Conservation (phyloP, 352 stramenopile genomes). For the Phytophthora sp. region DNA sequence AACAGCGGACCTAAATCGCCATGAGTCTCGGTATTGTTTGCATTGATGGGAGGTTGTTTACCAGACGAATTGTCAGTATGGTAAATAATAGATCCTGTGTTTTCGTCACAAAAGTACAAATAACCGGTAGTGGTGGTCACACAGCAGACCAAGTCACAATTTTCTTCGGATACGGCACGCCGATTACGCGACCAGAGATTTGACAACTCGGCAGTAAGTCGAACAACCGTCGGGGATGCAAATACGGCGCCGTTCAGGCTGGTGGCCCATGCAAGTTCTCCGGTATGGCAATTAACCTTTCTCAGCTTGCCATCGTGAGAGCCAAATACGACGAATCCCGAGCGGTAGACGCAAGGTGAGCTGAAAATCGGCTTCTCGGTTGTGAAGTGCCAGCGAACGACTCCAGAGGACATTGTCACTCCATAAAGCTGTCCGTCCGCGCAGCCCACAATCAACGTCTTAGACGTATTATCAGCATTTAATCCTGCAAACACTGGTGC, state of each 20-base stretch:
- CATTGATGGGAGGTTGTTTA: neutral
- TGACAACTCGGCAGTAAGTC: neutral
- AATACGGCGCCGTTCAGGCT: constrained; percentile 48
- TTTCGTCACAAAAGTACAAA: constrained; percentile 52
- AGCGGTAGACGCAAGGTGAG: constrained; percentile 51
- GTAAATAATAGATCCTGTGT: constrained; percentile 39
- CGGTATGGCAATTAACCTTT: constrained; percentile 40
- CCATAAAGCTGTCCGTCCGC: constrained; percentile 57
- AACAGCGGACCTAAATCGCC: constrained; percentile 53
- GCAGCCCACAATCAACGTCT: constrained; percentile 52
- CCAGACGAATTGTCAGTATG: constrained; percentile 21
- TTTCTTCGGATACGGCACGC: neutral
- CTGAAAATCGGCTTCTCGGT: constrained; percentile 68
- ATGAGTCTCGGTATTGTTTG: neutral
- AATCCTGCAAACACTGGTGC: constrained; percentile 66
- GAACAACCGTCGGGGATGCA: constrained; percentile 48
- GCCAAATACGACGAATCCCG: constrained; percentile 41
- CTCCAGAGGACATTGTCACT: constrained; percentile 31
- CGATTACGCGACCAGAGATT: neutral
- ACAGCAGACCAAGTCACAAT: constrained; percentile 39
- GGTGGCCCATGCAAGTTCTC: constrained; percentile 44
- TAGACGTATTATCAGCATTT: constrained; percentile 17
- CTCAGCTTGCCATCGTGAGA: constrained; percentile 61
- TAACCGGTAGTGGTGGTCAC: constrained; percentile 47
- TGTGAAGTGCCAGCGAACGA: constrained; percentile 38